phyloP scores from a whole-genome alignment of 2,329 filamentous ascomycete species.

The Fusarium fujikuroi region DNA sequence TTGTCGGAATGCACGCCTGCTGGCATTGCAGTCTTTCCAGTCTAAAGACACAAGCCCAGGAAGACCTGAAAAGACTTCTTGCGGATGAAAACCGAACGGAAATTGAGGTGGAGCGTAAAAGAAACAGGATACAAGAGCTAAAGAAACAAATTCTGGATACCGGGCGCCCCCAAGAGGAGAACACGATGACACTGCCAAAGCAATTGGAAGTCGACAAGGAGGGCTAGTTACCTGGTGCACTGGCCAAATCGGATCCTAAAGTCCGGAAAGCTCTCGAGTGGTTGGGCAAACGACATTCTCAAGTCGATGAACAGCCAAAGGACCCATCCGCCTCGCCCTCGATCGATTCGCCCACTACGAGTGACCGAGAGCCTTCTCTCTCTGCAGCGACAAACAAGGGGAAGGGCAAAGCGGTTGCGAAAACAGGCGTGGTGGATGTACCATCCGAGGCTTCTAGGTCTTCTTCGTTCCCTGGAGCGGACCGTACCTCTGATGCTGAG shows the following conservation, averaged over 20 bases:
- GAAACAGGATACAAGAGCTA: fast-evolving
- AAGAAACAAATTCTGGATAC: background rate
- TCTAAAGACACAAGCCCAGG: background rate
- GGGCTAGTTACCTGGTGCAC: background rate
- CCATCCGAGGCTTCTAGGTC: background rate
- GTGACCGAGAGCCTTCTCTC: background rate
- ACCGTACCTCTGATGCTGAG: background rate
- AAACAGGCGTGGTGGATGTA: background rate
- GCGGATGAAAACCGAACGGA: background rate
- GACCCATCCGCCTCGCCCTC: too few species aligned
- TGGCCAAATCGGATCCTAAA: fast-evolving
- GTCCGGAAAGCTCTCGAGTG: background rate
- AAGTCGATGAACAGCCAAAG: background rate
- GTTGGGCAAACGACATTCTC: background rate
- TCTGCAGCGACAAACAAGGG: background rate
- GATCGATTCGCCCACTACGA: background rate
- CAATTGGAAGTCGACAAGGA: too few species aligned
- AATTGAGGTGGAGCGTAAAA: background rate
- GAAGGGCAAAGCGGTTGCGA: background rate
- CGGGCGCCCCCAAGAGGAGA: background rate
- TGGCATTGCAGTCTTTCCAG: background rate
- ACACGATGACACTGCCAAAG: background rate
- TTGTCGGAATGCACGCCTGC: background rate
- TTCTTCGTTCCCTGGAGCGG: background rate
- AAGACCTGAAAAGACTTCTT: background rate